Evolutionary conservation across 2,329 filamentous ascomycete genomes (phyloP).

Genomic region (Fusarium virguliforme): DNA sequence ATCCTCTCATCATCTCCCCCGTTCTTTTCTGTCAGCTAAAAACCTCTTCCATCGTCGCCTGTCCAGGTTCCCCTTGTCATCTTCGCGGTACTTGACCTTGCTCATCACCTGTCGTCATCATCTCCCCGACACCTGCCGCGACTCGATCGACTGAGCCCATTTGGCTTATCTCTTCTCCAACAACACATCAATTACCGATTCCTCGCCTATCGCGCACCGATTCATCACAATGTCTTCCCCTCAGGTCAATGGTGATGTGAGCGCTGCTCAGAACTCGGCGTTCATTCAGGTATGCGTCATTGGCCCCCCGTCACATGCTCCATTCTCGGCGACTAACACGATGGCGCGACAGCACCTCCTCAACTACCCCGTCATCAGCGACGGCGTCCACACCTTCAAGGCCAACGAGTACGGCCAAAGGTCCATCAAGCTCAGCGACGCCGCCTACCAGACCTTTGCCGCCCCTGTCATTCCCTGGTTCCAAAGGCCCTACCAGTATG

Average conservation of each 20-base stretch:
- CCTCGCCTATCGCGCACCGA: conserved; percentile 31
- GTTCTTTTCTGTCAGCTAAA: conserved; percentile 18
- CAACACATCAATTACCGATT: conserved; percentile 14
- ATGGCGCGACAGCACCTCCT: conserved; percentile 77
- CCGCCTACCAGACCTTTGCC: conserved; percentile 82
- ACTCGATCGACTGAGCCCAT: conserved; percentile 27
- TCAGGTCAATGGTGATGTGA: conserved; percentile 69
- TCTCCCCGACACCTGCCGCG: conserved; percentile 12
- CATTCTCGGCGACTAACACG: not conserved
- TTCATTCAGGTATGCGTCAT: conserved; percentile 64
- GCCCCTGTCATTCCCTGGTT: conserved; percentile 82
- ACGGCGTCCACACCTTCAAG: conserved; percentile 84
- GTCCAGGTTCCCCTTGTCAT: conserved; percentile 15
- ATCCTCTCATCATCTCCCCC: conserved; percentile 33
- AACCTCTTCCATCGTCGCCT: conserved; percentile 20
- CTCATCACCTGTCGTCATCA: conserved; percentile 32
- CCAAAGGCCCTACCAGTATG: conserved; percentile 83
- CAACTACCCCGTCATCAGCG: conserved; percentile 87
- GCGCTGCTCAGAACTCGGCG: conserved; percentile 63
- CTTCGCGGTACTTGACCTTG: conserved; percentile 24
- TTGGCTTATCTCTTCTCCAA: conserved; percentile 27
- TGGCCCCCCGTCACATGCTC: not conserved
- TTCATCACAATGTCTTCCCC: conserved; percentile 57
- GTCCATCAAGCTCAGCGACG: conserved; percentile 82
- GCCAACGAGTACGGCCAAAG: conserved; percentile 87